These are phyloP conservation scores for Protomyces lactucae-debilis DNA, from an alignment of 1,139 yeast genomes.

Conservation along the genomic window DNA sequence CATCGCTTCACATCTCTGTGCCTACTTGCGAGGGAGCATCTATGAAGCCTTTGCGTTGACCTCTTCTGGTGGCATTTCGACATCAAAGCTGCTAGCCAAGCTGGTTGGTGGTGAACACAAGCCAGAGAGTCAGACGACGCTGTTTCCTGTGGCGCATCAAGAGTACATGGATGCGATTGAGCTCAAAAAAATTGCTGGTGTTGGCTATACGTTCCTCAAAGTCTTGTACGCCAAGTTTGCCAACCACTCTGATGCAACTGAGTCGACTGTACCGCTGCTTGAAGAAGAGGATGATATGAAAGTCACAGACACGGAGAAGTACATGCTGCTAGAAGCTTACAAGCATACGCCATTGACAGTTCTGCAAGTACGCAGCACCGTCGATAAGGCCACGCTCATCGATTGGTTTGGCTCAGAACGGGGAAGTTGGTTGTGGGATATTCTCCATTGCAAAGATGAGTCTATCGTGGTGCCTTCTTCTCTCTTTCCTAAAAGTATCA, in stretches of 20 bases:
- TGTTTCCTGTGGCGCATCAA: conserved; percentile 3
- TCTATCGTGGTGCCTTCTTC: conserved; percentile 34
- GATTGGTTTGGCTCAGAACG: conserved; percentile 30
- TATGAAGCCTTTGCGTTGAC: conserved; percentile 37
- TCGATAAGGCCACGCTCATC: not conserved
- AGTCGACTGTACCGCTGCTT: not conserved
- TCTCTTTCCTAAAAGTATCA: conserved; percentile 37
- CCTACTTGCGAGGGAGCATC: conserved; percentile 36
- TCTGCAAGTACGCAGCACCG: not conserved
- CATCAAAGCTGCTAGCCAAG: conserved; percentile 39
- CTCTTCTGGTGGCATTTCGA: conserved; percentile 40
- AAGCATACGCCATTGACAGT: conserved; percentile 5
- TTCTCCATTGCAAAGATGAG: conserved; percentile 37
- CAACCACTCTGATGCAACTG: not conserved
- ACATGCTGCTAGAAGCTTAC: conserved; percentile 1
- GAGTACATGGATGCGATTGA: conserved; percentile 1
- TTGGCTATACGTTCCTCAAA: conserved; percentile 26
- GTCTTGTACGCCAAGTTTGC: conserved; percentile 23
- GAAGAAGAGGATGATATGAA: conserved; percentile 21
- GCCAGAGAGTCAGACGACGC: conserved; percentile 37
- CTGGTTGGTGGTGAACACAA: conserved; percentile 39
- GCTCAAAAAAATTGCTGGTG: conserved; percentile 19
- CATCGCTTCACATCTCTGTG: conserved; percentile 39
- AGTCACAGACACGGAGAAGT: conserved; percentile 3
- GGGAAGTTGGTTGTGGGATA: conserved; percentile 36